Base-by-base conservation (phyloP, 2,329 filamentous ascomycete species). In the Fusarium praegraminearum region DNA sequence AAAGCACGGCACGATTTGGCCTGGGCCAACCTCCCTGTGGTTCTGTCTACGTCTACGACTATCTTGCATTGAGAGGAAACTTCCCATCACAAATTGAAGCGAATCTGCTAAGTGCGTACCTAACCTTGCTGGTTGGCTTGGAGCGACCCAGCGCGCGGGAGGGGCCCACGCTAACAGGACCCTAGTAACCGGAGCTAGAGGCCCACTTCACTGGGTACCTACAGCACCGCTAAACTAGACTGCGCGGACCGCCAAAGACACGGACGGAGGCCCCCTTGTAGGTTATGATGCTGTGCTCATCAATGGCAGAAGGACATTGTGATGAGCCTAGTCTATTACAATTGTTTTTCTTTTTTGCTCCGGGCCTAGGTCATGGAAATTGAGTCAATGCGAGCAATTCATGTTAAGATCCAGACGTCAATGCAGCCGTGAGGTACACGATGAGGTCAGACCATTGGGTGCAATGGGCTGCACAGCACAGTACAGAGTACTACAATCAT, bases 401-500 rank as follows among this genome's bases (percentile, higher is more conserved):
- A 26, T 67, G 55, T 46, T 62, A 30, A 35, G 28, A 41, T 24
- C 32, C 52, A 46, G 46, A 63, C 24, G 28, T 60, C 53, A 67
- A 63, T 70, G 53, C 49, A 41, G 32, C 40, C 24, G 44, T 45
- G 45, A 53, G 49, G 47, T 67, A 69, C 61, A 70, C 54, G 64
- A 71, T 70, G 67, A 70, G 67, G 61, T 58, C 68, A 73, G 60
- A 59, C 38, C 64, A 71, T 59, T 53, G 44, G 50, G 35, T 58
- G 60, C 51, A 53, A 47, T 44, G 24, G 33, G 16, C 35, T 40
- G 33, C 24, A 40, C 18, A 51, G 33, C 15, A 16, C 33, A 28
- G 12, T 40, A 24, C 24, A 51, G 18, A 40, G 33, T 28, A 24
- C 46, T 36, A 7, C 13, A 36, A 36, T 9, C 13, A 26, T 20